Evolutionary conservation across 768 basidiomycete genomes (phyloP).

Genomic region (Boletellus sp.): DNA sequence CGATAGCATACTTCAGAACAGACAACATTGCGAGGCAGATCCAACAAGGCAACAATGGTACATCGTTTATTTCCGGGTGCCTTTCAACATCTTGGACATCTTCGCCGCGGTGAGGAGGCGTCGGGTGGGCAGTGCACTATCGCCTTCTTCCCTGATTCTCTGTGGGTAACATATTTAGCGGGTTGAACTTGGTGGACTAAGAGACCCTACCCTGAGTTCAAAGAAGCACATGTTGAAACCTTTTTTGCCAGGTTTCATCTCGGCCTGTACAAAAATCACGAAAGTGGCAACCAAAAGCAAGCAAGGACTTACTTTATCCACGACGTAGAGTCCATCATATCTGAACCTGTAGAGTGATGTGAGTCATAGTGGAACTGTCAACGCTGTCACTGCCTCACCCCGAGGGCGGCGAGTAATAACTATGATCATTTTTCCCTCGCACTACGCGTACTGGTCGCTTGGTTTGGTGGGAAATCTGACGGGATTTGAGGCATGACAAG

Average conservation of each 20-base stretch:
- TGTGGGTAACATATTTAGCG: constrained; percentile 4
- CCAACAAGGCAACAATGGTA: background rate
- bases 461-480: constrained; percentile 29
- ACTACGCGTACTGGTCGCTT: constrained; percentile 37
- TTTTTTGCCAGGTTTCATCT: constrained; percentile 14
- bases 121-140: constrained; percentile 15
- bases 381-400: constrained; percentile 18
- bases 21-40: background rate
- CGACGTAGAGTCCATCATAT: constrained; percentile 32
- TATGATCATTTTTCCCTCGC: constrained; percentile 26
- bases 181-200: background rate
- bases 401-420: constrained; percentile 14
- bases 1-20: constrained; percentile 10
- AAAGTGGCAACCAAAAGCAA: background rate
- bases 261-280: constrained; percentile 16
- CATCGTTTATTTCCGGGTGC: background rate
- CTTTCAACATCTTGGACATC: constrained; percentile 13
- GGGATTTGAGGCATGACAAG: background rate
- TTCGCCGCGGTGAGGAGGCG: constrained; percentile 15
- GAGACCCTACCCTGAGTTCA: constrained; percentile 19
- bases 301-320: constrained; percentile 18
- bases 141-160: constrained; percentile 25
- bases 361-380: background rate
- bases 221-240: constrained; percentile 30
- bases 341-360: constrained; percentile 21